Evolutionary conservation across 257 asterid genomes (phyloP).

Genomic region (Primulina huaijiensis): DNA sequence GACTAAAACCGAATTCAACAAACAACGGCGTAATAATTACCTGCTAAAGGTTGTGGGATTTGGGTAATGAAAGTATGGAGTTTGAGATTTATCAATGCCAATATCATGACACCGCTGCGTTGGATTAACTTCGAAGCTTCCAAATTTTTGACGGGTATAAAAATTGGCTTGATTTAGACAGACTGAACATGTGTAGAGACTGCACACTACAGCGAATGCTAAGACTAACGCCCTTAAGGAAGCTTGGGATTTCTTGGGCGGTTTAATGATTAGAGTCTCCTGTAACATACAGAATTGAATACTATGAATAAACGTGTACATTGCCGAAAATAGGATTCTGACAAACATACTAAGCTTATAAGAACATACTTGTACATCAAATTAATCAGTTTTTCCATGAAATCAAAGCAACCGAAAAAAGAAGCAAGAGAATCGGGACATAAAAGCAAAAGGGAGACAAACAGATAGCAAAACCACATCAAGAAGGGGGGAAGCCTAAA

Average conservation of each 20-base stretch:
- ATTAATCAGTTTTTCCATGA: neutral
- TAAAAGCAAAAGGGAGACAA: neutral
- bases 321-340: neutral
- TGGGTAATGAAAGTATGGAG: conserved; percentile 73
- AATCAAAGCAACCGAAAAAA: neutral
- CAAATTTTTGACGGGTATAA: conserved; percentile 30
- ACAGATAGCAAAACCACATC: neutral
- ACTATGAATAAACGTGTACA: neutral
- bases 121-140: conserved; percentile 34
- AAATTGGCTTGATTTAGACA: conserved; percentile 64
- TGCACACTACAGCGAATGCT: conserved; percentile 62
- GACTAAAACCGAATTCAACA: neutral
- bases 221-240: conserved; percentile 61
- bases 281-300: conserved; percentile 28
- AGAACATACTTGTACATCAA: neutral
- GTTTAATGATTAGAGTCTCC: conserved; percentile 61
- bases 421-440: neutral
- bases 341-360: neutral
- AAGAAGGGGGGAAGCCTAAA: neutral
- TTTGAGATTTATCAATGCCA: conserved; percentile 46
- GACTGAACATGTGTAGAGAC: conserved; percentile 68
- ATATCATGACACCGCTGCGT: conserved; percentile 33
- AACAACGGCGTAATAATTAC: conserved; percentile 27
- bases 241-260: conserved; percentile 72
- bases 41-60: conserved; percentile 71